Evolutionary conservation across 2,329 filamentous ascomycete species (phyloP).

Genomic region (Beauveria asiatica): DNA sequence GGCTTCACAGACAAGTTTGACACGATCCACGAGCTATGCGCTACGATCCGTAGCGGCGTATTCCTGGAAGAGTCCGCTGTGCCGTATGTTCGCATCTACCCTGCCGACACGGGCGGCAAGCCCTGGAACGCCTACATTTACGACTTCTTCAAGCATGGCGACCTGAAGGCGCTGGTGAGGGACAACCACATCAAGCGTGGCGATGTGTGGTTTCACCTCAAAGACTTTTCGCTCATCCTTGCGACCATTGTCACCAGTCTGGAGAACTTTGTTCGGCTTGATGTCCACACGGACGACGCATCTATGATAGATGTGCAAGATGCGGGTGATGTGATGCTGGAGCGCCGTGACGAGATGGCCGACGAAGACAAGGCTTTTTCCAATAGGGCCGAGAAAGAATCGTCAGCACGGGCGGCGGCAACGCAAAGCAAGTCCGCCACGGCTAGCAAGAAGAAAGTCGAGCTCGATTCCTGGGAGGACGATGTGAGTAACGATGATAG

Average conservation of each 20-base stretch:
- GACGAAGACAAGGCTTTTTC: neutral
- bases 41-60: slow-evolving; percentile 55
- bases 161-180: slow-evolving; percentile 29
- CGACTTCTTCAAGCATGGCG: slow-evolving; percentile 71
- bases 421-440: neutral
- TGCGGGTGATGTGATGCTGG: slow-evolving; percentile 34
- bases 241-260: slow-evolving; percentile 65
- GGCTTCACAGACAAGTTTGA: slow-evolving; percentile 56
- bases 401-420: neutral
- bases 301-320: slow-evolving; percentile 36
- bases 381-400: neutral
- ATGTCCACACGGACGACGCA: slow-evolving; percentile 25
- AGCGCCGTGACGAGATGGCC: slow-evolving; percentile 1
- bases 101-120: slow-evolving; percentile 38
- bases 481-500: slow-evolving; percentile 14
- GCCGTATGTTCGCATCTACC: slow-evolving; percentile 56
- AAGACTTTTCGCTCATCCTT: slow-evolving; percentile 37
- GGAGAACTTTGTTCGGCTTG: slow-evolving; percentile 41
- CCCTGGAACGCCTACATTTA: slow-evolving; percentile 61
- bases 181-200: slow-evolving; percentile 59
- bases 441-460: slow-evolving; percentile 28
- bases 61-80: slow-evolving; percentile 69
- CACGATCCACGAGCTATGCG: slow-evolving; percentile 59
- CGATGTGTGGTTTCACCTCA: slow-evolving; percentile 60
- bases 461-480: slow-evolving; percentile 41